Percentiles rank a stretch among this genome's conserved stretches.
Conservation (phyloP, 2,329 filamentous ascomycete genomes). For the Penicillium olsonii region DNA sequence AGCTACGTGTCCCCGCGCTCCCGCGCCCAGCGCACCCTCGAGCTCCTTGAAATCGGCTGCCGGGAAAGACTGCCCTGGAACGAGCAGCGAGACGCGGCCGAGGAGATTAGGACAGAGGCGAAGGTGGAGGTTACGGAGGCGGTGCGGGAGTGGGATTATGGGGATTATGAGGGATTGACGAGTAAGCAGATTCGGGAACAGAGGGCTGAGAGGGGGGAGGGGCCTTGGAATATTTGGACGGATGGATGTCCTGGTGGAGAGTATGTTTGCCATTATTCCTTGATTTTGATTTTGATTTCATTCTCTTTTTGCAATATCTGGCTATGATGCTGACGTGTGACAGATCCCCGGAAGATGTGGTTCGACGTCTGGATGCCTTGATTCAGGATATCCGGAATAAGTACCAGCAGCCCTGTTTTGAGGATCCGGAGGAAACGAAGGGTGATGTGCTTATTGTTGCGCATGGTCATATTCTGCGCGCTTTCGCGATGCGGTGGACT, state of each 20-base stretch:
- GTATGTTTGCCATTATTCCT: too few relatives aligned
- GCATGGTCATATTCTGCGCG: slow-evolving; percentile 85
- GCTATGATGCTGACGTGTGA: not conserved
- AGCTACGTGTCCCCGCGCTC: slow-evolving; percentile 83
- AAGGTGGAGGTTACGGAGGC: slow-evolving; percentile 68
- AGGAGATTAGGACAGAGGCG: slow-evolving; percentile 56
- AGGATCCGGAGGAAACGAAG: slow-evolving; percentile 50
- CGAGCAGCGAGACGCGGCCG: slow-evolving; percentile 31
- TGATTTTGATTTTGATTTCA: slow-evolving; percentile 1
- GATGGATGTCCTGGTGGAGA: slow-evolving; percentile 86
- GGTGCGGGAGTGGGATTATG: slow-evolving; percentile 86
- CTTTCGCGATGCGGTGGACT: slow-evolving; percentile 85
- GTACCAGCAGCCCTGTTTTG: slow-evolving; percentile 65
- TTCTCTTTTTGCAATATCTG: not conserved
- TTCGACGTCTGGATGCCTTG: slow-evolving; percentile 69
- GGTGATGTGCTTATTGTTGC: slow-evolving; percentile 78
- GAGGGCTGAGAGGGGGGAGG: slow-evolving; percentile 59
- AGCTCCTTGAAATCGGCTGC: slow-evolving; percentile 76
- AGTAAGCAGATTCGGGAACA: slow-evolving; percentile 65
- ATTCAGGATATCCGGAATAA: slow-evolving; percentile 72
- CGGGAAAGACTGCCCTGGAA: slow-evolving; percentile 72
- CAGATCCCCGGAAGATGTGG: slow-evolving; percentile 72
- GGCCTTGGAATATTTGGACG: slow-evolving; percentile 81
- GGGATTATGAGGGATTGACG: slow-evolving; percentile 80
- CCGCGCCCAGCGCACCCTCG: slow-evolving; percentile 85